Percentiles rank a stretch among this genome's conserved stretches.
Conservation (phyloP, 129 eudicot genomes). For the Escallonia rubra region DNA sequence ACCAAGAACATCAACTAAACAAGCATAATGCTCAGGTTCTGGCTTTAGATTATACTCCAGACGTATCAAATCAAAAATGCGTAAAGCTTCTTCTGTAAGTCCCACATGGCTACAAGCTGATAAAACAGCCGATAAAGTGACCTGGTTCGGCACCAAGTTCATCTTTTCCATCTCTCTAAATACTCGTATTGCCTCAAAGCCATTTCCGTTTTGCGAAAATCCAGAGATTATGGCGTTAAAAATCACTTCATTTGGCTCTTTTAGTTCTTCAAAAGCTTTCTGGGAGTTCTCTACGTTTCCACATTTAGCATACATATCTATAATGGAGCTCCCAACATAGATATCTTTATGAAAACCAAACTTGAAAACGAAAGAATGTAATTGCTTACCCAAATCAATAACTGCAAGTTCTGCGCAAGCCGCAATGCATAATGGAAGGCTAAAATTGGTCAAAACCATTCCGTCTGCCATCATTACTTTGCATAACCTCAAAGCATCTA, state of each 20-base stretch:
- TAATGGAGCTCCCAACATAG: background rate
- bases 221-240: slow-evolving; percentile 10
- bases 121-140: slow-evolving; percentile 14
- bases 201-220: slow-evolving; percentile 11
- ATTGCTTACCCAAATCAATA: slow-evolving; percentile 5
- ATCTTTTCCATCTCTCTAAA: slow-evolving; percentile 5
- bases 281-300: slow-evolving; percentile 4
- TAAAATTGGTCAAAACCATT: background rate
- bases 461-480: slow-evolving; percentile 2
- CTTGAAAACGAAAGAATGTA: background rate
- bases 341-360: background rate
- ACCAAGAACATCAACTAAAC: slow-evolving; percentile 14
- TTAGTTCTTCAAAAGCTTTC: slow-evolving; percentile 2
- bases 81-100: background rate
- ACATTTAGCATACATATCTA: slow-evolving; percentile 14
- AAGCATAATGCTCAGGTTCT: slow-evolving; percentile 13
- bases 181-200: background rate
- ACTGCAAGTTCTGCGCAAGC: slow-evolving; percentile 4
- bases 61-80: slow-evolving; percentile 3
- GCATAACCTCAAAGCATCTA: slow-evolving; percentile 1
- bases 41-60: slow-evolving; percentile 3
- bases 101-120: slow-evolving; percentile 12
- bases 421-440: background rate
- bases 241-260: background rate
- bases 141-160: background rate